phyloP scores from a whole-genome alignment of 371 early-diverging fungal species.

The Rhizopus sp. region DNA sequence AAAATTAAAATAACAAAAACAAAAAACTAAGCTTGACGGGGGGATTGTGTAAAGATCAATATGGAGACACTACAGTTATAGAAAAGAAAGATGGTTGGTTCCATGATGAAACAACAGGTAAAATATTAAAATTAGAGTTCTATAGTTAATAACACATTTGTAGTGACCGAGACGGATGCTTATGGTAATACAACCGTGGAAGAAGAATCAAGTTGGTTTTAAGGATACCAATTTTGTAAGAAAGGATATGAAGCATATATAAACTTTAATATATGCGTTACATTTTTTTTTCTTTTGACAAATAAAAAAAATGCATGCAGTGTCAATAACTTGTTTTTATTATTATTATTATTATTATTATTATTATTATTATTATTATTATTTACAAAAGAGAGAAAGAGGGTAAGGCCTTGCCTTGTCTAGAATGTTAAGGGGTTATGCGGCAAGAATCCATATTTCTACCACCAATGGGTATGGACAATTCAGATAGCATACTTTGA shows the following conservation, averaged over 20 bases:
- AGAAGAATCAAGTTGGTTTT: constrained; percentile 25
- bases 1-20: background rate
- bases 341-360: background rate
- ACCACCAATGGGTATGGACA: background rate
- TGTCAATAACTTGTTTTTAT: too few relatives aligned
- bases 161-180: constrained; percentile 36
- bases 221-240: background rate
- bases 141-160: background rate
- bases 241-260: background rate
- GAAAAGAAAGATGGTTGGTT: constrained; percentile 41
- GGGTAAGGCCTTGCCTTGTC: background rate
- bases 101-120: constrained; percentile 32
- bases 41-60: constrained; percentile 24
- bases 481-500: constrained; percentile 20
- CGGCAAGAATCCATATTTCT: background rate
- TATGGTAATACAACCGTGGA: constrained; percentile 34
- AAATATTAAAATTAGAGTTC: background rate
- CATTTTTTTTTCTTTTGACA: too few relatives aligned
- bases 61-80: constrained; percentile 36
- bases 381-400: background rate
- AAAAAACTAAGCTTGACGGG: background rate
- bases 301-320: too few relatives aligned
- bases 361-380: background rate
- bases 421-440: background rate
- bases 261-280: too few relatives aligned